phyloP scores from a whole-genome alignment of 2,329 filamentous ascomycete genomes.

The Paraphoma chrysanthemicola region DNA sequence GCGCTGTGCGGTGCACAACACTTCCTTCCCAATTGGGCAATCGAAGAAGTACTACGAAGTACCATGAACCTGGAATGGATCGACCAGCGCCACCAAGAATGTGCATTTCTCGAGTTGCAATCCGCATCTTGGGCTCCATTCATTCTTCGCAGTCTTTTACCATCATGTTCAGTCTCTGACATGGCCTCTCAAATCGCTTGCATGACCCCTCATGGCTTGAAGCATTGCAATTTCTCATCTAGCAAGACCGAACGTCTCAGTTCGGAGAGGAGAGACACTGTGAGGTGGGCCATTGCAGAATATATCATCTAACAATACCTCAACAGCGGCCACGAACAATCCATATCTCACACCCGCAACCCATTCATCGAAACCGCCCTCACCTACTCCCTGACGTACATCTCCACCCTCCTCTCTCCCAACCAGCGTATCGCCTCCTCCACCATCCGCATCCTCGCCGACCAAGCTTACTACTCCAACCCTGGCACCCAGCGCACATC shows the following conservation, averaged over 20 bases:
- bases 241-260: no score
- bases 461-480: constrained; percentile 93
- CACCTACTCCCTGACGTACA: constrained; percentile 85
- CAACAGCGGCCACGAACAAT: constrained; percentile 44
- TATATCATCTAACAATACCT: neutral
- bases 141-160: no score
- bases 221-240: no score
- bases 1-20: neutral
- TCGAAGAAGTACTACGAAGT: neutral
- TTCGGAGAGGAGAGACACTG: no score
- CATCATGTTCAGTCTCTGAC: neutral
- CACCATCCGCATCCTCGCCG: constrained; percentile 85
- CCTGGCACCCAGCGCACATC: constrained; percentile 26
- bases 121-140: no score
- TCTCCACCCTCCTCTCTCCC: constrained; percentile 57
- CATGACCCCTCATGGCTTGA: no score
- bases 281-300: no score
- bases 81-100: no score
- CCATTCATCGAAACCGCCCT: constrained; percentile 93
- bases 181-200: neutral
- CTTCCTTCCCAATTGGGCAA: constrained; percentile 15
- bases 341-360: constrained; percentile 64
- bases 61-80: no score
- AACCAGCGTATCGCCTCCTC: constrained; percentile 68
- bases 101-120: no score